Base-by-base conservation (phyloP, 2,329 filamentous ascomycete genomes). In the Sporothrix curviconia region DNA sequence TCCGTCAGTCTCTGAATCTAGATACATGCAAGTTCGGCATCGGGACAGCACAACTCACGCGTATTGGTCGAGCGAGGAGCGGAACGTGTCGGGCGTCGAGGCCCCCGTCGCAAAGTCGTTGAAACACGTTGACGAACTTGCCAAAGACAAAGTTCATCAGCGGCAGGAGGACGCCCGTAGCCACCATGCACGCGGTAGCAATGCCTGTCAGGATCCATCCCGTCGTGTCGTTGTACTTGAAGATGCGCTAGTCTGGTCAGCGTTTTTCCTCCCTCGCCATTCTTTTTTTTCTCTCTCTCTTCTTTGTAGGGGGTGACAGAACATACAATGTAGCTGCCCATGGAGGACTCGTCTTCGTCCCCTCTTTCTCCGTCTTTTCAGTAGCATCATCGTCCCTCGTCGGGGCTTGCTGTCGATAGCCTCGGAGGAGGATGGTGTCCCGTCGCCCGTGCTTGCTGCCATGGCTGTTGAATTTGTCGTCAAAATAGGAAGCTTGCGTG, bases 141-240 rank as follows among this genome's bases (percentile, higher is more conserved):
- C 79, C 80, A 66, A 83, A 83, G 4, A 83, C 72, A 12, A 83
- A 75, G 57, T 82, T 84, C 76, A 84, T 81, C 32, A 84, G 64
- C 0, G 82, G 82, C 52, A 84, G 69, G 0, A 81, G 83, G 25
- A 78, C 68, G 51, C 81, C 81, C 3, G 78, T 75, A 7, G 65
- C 70, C 17, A 75, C 63, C 68, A 73, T 71, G 59, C 66, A 70
- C 17, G 71, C 9, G 15, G 71, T 61, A 22, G 73, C 70, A 17
- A 72, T 54, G 19, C 43, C 50, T 52, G 74, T 74, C 47, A 73
- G 61, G 17, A 65, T 39, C 70, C 72, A 75, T 55, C 72, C 72
- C 4, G 63, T 15, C 6, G 60, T 57, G 57, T 76, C 70, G 47
- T 71, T 74, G 65, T 75, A 76, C 9, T 60, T 63, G 36, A 63